A percentile compares a stretch with the other conserved stretches of the same genome.
phyloP scores from a whole-genome alignment of 139 green algal species.

The Volvox africanus region DNA sequence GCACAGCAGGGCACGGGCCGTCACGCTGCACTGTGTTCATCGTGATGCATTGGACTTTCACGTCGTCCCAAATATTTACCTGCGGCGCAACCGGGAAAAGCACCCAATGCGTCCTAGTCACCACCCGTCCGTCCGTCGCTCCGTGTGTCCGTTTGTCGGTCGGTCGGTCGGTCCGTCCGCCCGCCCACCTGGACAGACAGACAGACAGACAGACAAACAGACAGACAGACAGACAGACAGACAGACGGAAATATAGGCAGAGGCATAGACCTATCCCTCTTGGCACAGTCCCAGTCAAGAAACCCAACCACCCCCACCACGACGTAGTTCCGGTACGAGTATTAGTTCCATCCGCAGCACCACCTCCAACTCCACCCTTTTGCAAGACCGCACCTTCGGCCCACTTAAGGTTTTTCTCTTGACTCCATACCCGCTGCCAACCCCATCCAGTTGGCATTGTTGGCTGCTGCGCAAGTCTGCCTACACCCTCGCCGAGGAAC shows the following conservation, averaged over 20 bases:
- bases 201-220: not conserved
- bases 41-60: too few species aligned
- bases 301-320: not conserved
- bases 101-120: too few species aligned
- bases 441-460: constrained; percentile 1
- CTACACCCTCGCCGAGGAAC: not conserved
- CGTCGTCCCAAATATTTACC: too few species aligned
- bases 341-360: not conserved
- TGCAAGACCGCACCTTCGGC: not conserved
- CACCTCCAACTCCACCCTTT: not conserved
- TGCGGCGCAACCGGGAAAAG: too few species aligned
- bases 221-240: not conserved
- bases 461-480: constrained; percentile 16
- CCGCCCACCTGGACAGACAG: too few species aligned
- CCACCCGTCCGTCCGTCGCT: too few species aligned
- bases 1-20: too few species aligned
- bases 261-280: not conserved
- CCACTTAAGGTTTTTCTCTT: not conserved
- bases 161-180: too few species aligned
- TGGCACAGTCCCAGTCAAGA: not conserved
- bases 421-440: not conserved
- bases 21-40: too few species aligned
- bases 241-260: too few species aligned
- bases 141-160: too few species aligned
- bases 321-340: not conserved